A percentile compares a stretch with the other conserved stretches of the same genome.
Conservation (phyloP, 2,329 filamentous ascomycete species). For the Colletotrichum theobromicola region DNA sequence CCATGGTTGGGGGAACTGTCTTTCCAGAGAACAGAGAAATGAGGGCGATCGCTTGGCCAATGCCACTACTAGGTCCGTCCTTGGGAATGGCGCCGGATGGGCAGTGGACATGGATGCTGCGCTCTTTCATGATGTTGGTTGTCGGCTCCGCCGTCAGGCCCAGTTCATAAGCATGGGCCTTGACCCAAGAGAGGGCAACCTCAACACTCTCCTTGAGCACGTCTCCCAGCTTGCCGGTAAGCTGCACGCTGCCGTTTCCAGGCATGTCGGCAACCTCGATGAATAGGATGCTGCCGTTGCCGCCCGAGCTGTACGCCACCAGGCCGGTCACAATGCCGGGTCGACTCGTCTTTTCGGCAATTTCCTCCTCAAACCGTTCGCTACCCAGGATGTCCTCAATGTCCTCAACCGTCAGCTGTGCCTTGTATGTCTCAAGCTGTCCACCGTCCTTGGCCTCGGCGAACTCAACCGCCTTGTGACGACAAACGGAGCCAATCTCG, state of each 20-base stretch:
- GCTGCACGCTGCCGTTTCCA: slow-evolving; percentile 86
- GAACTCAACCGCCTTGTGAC: slow-evolving; percentile 93
- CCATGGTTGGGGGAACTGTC: slow-evolving; percentile 86
- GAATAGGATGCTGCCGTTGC: slow-evolving; percentile 95
- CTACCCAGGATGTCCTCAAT: slow-evolving; percentile 91
- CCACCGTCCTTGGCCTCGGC: slow-evolving; percentile 85
- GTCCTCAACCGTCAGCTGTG: slow-evolving; percentile 76
- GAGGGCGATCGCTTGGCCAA: slow-evolving; percentile 92
- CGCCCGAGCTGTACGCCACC: slow-evolving; percentile 91
- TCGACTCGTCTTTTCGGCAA: slow-evolving; percentile 82
- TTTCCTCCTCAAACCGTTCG: slow-evolving; percentile 93
- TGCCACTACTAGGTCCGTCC: slow-evolving; percentile 84
- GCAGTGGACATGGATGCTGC: slow-evolving; percentile 95
- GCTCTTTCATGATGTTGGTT: slow-evolving; percentile 94
- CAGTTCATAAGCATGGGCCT: slow-evolving; percentile 91
- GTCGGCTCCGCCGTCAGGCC: slow-evolving; percentile 80
- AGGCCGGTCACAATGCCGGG: slow-evolving; percentile 96
- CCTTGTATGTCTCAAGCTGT: slow-evolving; percentile 72
- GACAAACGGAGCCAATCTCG: slow-evolving; percentile 92
- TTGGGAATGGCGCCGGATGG: slow-evolving; percentile 95
- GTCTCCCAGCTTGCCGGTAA: slow-evolving; percentile 95
- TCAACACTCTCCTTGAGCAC: slow-evolving; percentile 97
- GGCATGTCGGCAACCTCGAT: slow-evolving; percentile 99
- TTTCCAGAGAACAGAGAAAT: slow-evolving; percentile 89
- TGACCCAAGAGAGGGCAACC: slow-evolving; percentile 96